These are phyloP conservation scores for Aristolochia contorta DNA, from an alignment of 164 flowering plant genomes.

Conservation along the genomic window DNA sequence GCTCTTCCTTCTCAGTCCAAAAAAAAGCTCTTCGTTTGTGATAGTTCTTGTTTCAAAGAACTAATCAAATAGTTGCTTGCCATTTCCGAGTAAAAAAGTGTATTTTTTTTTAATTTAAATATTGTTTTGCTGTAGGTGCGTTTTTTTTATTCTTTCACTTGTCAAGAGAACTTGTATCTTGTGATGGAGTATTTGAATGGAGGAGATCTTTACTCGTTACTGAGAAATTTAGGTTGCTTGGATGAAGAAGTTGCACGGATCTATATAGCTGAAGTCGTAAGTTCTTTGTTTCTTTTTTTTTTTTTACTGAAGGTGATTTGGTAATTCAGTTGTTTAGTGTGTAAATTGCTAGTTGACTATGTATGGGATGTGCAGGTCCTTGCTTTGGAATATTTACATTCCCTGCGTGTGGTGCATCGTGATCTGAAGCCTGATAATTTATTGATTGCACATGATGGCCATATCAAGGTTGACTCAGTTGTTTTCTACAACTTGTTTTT, in stretches of 20 bases:
- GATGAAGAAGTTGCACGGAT: slow-evolving; percentile 96
- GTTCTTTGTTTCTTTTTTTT: slow-evolving; percentile 19
- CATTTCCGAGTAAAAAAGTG: neutral
- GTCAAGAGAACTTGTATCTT: slow-evolving; percentile 93
- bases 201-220: slow-evolving; percentile 90
- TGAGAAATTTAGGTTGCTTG: slow-evolving; percentile 96
- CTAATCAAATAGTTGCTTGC: too few relatives aligned
- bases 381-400: slow-evolving; percentile 95
- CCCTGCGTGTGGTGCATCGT: slow-evolving; percentile 91
- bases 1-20: too few relatives aligned
- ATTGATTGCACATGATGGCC: slow-evolving; percentile 99
- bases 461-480: slow-evolving; percentile 61
- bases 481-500: neutral
- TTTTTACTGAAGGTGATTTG: neutral
- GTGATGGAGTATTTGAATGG: slow-evolving; percentile 99
- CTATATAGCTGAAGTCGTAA: slow-evolving; percentile 97
- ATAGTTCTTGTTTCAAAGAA: too few relatives aligned
- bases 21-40: too few relatives aligned
- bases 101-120: slow-evolving; percentile 18
- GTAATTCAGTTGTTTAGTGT: neutral
- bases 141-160: slow-evolving; percentile 98
- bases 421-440: slow-evolving; percentile 98
- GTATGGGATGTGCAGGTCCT: slow-evolving; percentile 52
- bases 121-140: slow-evolving; percentile 58
- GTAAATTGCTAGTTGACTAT: neutral